Conservation (phyloP, 768 basidiomycete species). For the Serpula lacrymans region DNA sequence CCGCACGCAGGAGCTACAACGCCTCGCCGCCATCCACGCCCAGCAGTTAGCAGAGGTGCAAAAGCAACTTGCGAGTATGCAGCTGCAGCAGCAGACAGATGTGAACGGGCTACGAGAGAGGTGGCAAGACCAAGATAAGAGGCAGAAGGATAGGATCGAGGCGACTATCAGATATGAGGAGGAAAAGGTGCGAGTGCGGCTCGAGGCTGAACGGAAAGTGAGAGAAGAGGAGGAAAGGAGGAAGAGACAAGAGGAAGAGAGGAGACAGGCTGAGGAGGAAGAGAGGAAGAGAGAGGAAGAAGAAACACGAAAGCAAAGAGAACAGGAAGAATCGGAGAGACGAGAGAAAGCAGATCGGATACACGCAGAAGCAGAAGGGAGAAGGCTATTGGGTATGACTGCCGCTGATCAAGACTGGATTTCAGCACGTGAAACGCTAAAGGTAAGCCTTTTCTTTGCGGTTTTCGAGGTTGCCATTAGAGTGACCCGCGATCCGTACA, state of each 20-base stretch:
- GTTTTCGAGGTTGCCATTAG: conserved; percentile 19
- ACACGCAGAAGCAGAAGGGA: conserved; percentile 33
- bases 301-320: conserved; percentile 39
- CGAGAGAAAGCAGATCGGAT: conserved; percentile 38
- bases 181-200: conserved; percentile 46
- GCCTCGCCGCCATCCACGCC: conserved; percentile 39
- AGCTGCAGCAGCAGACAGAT: conserved; percentile 42
- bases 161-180: conserved; percentile 60
- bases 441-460: conserved; percentile 36
- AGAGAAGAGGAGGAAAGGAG: conserved; percentile 45
- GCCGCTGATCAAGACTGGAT: conserved; percentile 65
- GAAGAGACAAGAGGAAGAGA: conserved; percentile 31
- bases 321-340: conserved; percentile 37
- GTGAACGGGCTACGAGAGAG: conserved; percentile 40
- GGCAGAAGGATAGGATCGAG: conserved; percentile 59
- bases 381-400: conserved; percentile 47
- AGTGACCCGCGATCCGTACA: conserved; percentile 33
- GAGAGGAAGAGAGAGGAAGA: conserved; percentile 48
- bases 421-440: conserved; percentile 48
- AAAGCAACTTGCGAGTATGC: conserved; percentile 38
- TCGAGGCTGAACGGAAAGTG: conserved; percentile 56
- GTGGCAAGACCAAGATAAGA: conserved; percentile 44
- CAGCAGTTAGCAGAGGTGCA: conserved; percentile 54
- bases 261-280: conserved; percentile 38
- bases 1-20: conserved; percentile 17